Conservation (phyloP, 805 yeast species). For the Nakazawaea ernobii region DNA sequence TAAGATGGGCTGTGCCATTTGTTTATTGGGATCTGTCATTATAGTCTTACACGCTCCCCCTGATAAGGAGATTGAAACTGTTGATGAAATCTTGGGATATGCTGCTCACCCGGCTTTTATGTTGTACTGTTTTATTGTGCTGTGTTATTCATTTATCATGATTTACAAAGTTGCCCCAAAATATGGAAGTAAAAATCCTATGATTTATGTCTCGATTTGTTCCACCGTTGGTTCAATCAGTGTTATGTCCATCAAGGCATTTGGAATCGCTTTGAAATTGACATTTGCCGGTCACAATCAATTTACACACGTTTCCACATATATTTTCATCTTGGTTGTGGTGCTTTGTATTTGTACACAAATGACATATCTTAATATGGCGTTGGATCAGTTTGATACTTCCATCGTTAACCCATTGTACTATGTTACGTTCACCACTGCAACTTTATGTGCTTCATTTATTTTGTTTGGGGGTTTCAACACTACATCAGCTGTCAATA, state of each 20-base stretch:
- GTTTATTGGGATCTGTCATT: slow-evolving; percentile 81
- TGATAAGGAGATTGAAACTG: slow-evolving; percentile 84
- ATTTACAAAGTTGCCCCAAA: slow-evolving; percentile 78
- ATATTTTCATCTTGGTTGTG: slow-evolving; percentile 73
- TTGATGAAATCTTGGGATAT: slow-evolving; percentile 77
- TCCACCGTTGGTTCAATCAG: slow-evolving; percentile 87
- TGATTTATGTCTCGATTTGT: slow-evolving; percentile 86
- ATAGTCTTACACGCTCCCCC: slow-evolving; percentile 91
- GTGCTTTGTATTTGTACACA: slow-evolving; percentile 80
- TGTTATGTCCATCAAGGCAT: slow-evolving; percentile 88
- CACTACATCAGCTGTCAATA: slow-evolving; percentile 72
- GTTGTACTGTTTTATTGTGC: slow-evolving; percentile 57
- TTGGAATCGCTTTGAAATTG: slow-evolving; percentile 85
- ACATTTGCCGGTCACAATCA: slow-evolving; percentile 84
- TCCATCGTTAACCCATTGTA: slow-evolving; percentile 87
- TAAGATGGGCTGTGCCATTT: slow-evolving; percentile 88
- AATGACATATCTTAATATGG: slow-evolving; percentile 92
- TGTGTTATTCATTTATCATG: slow-evolving; percentile 67
- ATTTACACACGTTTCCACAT: slow-evolving; percentile 79
- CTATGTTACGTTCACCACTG: slow-evolving; percentile 88
- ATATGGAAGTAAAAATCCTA: slow-evolving; percentile 76
- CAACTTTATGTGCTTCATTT: slow-evolving; percentile 80
- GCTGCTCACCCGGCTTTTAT: slow-evolving; percentile 77
- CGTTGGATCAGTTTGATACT: slow-evolving; percentile 88
- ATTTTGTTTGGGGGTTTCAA: slow-evolving; percentile 83